Conservation (phyloP, 1,284 basidiomycete species). For the Neotropicomus parvogracilis region DNA sequence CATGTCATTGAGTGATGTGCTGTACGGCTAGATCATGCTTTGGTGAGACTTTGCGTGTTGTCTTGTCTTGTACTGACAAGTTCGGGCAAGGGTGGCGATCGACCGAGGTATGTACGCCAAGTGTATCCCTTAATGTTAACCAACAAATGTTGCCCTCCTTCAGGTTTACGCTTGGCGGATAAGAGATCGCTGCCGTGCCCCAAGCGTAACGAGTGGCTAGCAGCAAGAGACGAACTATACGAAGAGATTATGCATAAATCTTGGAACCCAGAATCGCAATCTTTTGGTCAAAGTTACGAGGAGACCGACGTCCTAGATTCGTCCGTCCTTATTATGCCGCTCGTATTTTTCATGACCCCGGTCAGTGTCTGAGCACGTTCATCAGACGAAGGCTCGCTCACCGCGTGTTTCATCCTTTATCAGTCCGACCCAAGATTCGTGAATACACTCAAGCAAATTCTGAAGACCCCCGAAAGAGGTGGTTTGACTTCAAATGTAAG, state of each 20-base stretch:
- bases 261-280: constrained; percentile 65
- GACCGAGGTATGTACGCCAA: constrained; percentile 60
- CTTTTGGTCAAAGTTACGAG: constrained; percentile 78
- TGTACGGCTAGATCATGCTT: constrained; percentile 68
- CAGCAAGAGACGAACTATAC: constrained; percentile 74
- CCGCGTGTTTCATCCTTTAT: not conserved
- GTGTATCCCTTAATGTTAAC: not conserved
- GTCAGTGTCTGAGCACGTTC: constrained; percentile 38
- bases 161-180: constrained; percentile 82
- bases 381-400: constrained; percentile 8
- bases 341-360: constrained; percentile 83
- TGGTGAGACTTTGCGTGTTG: constrained; percentile 47
- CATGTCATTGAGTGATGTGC: constrained; percentile 4
- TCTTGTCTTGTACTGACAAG: constrained; percentile 7
- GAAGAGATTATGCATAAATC: constrained; percentile 83
- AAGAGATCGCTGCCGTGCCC: constrained; percentile 83
- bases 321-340: constrained; percentile 77
- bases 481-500: constrained; percentile 83
- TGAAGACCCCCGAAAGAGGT: constrained; percentile 82
- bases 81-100: constrained; percentile 74
- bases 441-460: constrained; percentile 73
- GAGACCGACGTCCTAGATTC: constrained; percentile 68
- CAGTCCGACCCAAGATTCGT: constrained; percentile 86
- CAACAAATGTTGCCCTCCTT: not conserved
- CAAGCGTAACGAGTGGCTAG: constrained; percentile 66